These are phyloP conservation scores for Cunninghamia lanceolata DNA, from an alignment of 75 land plant species.

Conservation along the genomic window DNA sequence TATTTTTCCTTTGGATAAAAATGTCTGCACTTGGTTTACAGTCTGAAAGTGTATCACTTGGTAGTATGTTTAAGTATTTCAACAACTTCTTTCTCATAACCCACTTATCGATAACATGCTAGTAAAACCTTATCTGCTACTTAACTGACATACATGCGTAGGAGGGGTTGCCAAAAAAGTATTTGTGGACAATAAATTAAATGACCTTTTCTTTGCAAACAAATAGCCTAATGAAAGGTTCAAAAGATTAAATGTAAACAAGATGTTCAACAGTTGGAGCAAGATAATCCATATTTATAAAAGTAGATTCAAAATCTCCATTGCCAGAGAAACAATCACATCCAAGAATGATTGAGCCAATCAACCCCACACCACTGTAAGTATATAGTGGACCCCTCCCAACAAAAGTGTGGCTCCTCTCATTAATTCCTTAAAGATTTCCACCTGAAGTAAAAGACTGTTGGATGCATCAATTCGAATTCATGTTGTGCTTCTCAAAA, in stretches of 20 bases:
- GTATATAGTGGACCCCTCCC: neutral
- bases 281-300: neutral
- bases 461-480: neutral
- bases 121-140: neutral
- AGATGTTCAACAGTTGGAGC: neutral
- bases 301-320: neutral
- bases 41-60: neutral
- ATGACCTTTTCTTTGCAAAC: neutral
- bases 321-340: neutral
- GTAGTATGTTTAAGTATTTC: neutral
- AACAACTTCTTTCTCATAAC: neutral
- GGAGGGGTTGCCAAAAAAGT: neutral
- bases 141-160: neutral
- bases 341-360: neutral
- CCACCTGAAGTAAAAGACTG: neutral
- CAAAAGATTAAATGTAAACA: neutral
- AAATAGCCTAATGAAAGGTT: neutral
- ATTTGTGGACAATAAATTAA: neutral
- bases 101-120: neutral
- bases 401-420: neutral
- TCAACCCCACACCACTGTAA: neutral
- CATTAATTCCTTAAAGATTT: neutral
- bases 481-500: neutral
- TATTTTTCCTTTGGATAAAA: neutral
- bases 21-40: neutral